Percentiles rank a stretch among this genome's conserved stretches.
Conservation (phyloP, 2,329 filamentous ascomycete species). For the Diaporthe vexans region DNA sequence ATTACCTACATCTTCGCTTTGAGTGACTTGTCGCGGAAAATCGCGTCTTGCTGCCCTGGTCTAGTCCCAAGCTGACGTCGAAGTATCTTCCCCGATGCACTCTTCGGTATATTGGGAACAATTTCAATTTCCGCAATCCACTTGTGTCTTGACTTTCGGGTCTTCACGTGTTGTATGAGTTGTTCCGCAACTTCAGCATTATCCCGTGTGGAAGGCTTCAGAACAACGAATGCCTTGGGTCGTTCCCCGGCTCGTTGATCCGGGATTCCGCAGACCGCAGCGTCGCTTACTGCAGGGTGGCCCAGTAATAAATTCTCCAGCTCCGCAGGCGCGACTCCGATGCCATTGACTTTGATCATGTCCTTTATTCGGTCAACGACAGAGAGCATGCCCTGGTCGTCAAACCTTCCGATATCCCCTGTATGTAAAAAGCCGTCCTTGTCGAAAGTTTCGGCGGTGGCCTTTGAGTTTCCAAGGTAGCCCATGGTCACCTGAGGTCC, state of each 20-base stretch:
- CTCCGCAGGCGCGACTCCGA: constrained; percentile 51
- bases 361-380: constrained; percentile 76
- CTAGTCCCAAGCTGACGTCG: constrained; percentile 57
- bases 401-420: constrained; percentile 68
- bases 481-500: constrained; percentile 66
- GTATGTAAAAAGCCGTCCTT: constrained; percentile 71
- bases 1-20: neutral
- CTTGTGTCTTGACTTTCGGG: constrained; percentile 67
- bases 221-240: constrained; percentile 72
- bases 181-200: constrained; percentile 52
- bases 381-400: constrained; percentile 67
- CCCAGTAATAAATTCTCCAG: constrained; percentile 50
- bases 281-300: constrained; percentile 64
- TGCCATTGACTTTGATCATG: constrained; percentile 56
- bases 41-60: neutral
- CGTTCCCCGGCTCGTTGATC: constrained; percentile 66
- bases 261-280: constrained; percentile 70
- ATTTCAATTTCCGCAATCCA: constrained; percentile 63
- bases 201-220: constrained; percentile 48
- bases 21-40: neutral
- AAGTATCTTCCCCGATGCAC: constrained; percentile 70
- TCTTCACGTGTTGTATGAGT: constrained; percentile 62
- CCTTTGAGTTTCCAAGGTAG: constrained; percentile 59
- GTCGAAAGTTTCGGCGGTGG: constrained; percentile 64
- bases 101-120: constrained; percentile 67